Percentiles rank a stretch among this genome's conserved stretches.
Conservation (phyloP, 805 yeast genomes). For the Hyphopichia homilentoma region DNA sequence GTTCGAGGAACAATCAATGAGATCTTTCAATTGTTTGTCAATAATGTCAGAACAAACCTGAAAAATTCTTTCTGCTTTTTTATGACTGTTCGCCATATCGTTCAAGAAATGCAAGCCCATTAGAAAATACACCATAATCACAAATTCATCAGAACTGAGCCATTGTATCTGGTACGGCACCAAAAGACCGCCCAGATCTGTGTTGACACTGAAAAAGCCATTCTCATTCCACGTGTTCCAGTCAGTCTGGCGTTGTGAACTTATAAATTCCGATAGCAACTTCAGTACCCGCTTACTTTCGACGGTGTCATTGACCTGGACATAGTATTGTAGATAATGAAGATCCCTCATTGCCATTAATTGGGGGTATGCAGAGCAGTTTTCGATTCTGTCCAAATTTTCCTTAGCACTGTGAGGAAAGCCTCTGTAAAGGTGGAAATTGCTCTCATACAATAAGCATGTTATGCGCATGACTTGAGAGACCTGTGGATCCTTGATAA, state of each 20-base stretch:
- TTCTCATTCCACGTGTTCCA: conserved; percentile 28
- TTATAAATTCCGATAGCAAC: conserved; percentile 17
- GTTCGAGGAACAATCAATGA: conserved; percentile 5
- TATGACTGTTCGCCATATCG: conserved; percentile 30
- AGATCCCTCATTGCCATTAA: conserved; percentile 27
- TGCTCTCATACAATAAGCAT: conserved; percentile 23
- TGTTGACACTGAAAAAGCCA: conserved; percentile 17
- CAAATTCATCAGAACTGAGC: conserved; percentile 42
- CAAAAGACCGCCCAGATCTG: background rate
- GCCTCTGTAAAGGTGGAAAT: conserved; percentile 27
- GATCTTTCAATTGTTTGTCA: conserved; percentile 18
- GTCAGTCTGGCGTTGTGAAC: conserved; percentile 13
- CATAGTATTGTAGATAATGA: conserved; percentile 18
- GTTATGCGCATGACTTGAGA: conserved; percentile 16
- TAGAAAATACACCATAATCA: conserved; percentile 36
- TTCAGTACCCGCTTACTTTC: conserved; percentile 19
- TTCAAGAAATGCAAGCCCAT: conserved; percentile 38
- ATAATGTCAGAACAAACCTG: conserved; percentile 31
- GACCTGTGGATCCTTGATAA: conserved; percentile 7
- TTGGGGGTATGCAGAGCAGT: conserved; percentile 22
- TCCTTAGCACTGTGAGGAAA: conserved; percentile 15
- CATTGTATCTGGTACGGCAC: conserved; percentile 30
- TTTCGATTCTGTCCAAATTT: conserved; percentile 13
- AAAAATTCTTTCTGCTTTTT: conserved; percentile 34
- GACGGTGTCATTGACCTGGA: conserved; percentile 21